Percentiles rank a stretch among this genome's conserved stretches.
Evolutionary conservation across 176 grass and related monocot species (phyloP).

Genomic region (Stipa capillata): DNA sequence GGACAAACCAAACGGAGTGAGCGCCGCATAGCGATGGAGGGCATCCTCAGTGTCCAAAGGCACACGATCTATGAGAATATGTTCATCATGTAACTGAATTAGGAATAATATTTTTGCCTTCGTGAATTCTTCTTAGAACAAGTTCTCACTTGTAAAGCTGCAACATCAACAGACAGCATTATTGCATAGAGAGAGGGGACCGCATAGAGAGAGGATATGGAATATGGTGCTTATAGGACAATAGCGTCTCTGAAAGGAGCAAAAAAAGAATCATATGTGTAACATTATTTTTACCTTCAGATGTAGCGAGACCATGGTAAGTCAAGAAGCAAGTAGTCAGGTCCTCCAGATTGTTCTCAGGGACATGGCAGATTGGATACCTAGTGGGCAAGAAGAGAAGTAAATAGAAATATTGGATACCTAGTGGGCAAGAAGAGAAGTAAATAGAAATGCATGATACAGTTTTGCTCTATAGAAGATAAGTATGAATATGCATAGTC

Average conservation of each 20-base stretch:
- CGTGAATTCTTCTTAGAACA: too few species aligned
- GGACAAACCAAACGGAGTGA: conserved; percentile 44
- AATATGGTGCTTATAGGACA: background rate
- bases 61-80: background rate
- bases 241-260: background rate
- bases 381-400: too few species aligned
- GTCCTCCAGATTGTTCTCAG: conserved; percentile 39
- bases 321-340: conserved; percentile 69
- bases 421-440: too few species aligned
- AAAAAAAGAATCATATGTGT: background rate
- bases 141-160: background rate
- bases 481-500: background rate
- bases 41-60: background rate
- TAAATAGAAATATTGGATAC: conserved; percentile 74
- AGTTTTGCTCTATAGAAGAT: too few species aligned
- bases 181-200: too few species aligned
- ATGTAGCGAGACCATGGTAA: conserved; percentile 45
- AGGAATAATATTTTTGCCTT: too few species aligned
- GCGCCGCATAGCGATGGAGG: background rate
- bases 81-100: background rate
- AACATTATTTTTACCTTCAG: conserved; percentile 34
- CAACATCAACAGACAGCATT: background rate
- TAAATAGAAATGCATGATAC: too few species aligned
- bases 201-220: background rate
- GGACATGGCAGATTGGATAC: conserved; percentile 53